A percentile compares a stretch with the other conserved stretches of the same genome.
These are phyloP conservation scores for Colletotrichum sp. DNA, from an alignment of 2,329 filamentous ascomycete genomes.

Conservation along the genomic window DNA sequence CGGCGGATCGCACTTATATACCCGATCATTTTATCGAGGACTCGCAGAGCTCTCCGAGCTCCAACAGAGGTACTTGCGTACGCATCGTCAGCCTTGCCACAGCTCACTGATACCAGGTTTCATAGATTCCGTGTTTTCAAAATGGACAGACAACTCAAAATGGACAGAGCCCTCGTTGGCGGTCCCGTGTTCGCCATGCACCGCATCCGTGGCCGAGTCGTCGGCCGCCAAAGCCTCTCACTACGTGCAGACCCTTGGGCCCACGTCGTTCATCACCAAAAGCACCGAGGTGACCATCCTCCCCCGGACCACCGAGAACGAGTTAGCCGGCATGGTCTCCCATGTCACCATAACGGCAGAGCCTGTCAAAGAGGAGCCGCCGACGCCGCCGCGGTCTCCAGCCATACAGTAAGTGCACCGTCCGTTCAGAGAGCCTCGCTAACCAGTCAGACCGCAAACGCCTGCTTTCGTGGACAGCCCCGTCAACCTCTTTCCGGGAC, in stretches of 20 bases:
- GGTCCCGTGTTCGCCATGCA: slow-evolving; percentile 36
- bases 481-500: slow-evolving; percentile 17
- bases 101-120: slow-evolving; percentile 24
- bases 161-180: slow-evolving; percentile 22
- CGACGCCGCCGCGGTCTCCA: slow-evolving; percentile 32
- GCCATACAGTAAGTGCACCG: slow-evolving; percentile 30
- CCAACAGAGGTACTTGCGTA: slow-evolving; percentile 36
- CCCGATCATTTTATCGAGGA: slow-evolving; percentile 14
- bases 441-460: not conserved
- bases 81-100: not conserved
- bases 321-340: slow-evolving; percentile 37
- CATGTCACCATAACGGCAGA: slow-evolving; percentile 42
- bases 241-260: slow-evolving; percentile 43
- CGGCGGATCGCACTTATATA: not conserved
- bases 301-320: slow-evolving; percentile 34
- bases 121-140: slow-evolving; percentile 50
- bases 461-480: slow-evolving; percentile 11
- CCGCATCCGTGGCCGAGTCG: slow-evolving; percentile 33
- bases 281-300: slow-evolving; percentile 42
- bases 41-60: slow-evolving; percentile 24
- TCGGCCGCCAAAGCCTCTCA: slow-evolving; percentile 32
- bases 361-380: slow-evolving; percentile 28
- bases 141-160: slow-evolving; percentile 39
- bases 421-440: not conserved
- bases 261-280: slow-evolving; percentile 47